Evolutionary conservation across 306 rosid species (phyloP).

Genomic region (Delonix regia): DNA sequence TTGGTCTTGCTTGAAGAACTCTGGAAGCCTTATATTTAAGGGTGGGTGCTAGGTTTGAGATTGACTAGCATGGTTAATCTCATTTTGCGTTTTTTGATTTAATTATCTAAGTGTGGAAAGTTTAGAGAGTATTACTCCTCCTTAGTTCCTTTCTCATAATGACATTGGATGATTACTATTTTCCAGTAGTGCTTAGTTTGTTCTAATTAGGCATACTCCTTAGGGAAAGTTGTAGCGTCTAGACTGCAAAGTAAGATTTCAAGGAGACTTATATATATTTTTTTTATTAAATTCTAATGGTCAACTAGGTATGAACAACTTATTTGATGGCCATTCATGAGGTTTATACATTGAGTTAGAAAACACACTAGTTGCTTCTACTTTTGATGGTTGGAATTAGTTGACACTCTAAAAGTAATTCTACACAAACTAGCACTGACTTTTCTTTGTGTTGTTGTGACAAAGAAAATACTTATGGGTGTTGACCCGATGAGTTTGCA

Average conservation of each 20-base stretch:
- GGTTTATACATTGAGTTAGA: constrained; percentile 17
- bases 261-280: neutral
- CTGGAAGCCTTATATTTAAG: neutral
- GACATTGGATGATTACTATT: constrained; percentile 26
- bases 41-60: neutral
- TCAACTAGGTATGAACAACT: neutral
- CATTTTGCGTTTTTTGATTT: neutral
- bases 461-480: constrained; percentile 14
- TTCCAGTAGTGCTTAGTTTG: constrained; percentile 2
- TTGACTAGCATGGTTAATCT: neutral
- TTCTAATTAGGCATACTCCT: constrained; percentile 16
- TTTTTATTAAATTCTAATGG: neutral
- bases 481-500: constrained; percentile 11
- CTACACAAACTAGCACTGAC: neutral
- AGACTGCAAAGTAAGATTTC: constrained; percentile 1
- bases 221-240: constrained; percentile 11
- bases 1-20: neutral
- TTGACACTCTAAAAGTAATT: neutral
- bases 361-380: constrained; percentile 1
- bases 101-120: constrained; percentile 23
- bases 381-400: neutral
- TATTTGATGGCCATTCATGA: neutral
- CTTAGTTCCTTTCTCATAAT: neutral
- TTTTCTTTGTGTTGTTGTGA: constrained; percentile 3
- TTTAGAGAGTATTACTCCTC: constrained; percentile 33